Percentiles rank a stretch among this genome's conserved stretches.
Conservation (phyloP, 2,329 filamentous ascomycete genomes). For the Xylaria hypoxylon region DNA sequence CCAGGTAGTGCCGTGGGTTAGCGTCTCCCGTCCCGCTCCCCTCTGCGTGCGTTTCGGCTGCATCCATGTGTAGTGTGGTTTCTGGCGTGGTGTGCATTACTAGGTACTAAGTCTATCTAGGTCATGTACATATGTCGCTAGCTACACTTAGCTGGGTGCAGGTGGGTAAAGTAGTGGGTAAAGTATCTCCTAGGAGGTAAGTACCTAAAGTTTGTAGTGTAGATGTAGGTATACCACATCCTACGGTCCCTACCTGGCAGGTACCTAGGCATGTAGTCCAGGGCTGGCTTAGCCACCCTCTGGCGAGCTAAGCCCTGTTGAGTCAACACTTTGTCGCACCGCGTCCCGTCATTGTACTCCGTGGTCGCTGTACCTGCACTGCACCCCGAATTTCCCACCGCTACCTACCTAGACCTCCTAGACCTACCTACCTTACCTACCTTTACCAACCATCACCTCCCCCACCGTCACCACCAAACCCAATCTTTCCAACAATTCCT, state of each 20-base stretch:
- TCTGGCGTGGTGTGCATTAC: neutral
- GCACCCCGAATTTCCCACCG: constrained; percentile 33
- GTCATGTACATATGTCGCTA: no score
- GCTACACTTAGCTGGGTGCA: no score
- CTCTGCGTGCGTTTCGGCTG: constrained; percentile 34
- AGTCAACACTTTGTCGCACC: constrained; percentile 22
- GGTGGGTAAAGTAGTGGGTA: no score
- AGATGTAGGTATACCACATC: no score
- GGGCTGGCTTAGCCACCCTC: constrained; percentile 28
- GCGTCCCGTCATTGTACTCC: constrained; percentile 33
- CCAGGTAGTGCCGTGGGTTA: constrained; percentile 33
- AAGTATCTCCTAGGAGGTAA: no score
- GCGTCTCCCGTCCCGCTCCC: constrained; percentile 33
- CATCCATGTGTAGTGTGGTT: constrained; percentile 22
- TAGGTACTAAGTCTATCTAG: no score
- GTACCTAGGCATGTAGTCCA: neutral
- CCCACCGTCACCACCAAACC: constrained; percentile 35
- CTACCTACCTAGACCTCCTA: constrained; percentile 11
- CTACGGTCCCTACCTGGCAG: no score
- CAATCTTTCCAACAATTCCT: constrained; percentile 37
- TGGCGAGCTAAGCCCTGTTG: constrained; percentile 36
- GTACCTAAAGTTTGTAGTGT: no score
- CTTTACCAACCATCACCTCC: constrained; percentile 25
- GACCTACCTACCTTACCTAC: constrained; percentile 1
- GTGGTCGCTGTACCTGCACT: constrained; percentile 35